Conservation (phyloP, 2,329 filamentous ascomycete genomes). For the Colletotrichum lini region DNA sequence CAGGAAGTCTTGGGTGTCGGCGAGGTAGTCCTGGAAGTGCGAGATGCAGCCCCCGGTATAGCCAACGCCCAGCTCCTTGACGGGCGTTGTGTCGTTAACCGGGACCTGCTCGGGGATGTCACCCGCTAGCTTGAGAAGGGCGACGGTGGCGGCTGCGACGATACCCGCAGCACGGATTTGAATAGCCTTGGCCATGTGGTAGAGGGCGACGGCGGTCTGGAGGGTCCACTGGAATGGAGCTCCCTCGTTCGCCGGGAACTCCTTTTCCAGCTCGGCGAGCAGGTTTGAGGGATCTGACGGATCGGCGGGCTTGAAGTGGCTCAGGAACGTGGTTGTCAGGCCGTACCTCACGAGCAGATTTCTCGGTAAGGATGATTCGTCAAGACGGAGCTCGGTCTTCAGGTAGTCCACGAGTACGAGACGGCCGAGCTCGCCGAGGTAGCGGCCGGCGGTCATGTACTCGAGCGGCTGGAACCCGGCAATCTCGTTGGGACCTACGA, state of each 20-base stretch:
- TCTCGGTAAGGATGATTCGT: constrained; percentile 64
- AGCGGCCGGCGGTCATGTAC: constrained; percentile 86
- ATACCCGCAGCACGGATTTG: constrained; percentile 81
- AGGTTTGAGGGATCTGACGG: constrained; percentile 50
- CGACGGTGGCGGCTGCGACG: constrained; percentile 80
- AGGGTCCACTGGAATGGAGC: constrained; percentile 73
- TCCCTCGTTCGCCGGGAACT: constrained; percentile 62
- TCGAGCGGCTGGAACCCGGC: constrained; percentile 87
- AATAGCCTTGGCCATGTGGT: constrained; percentile 78
- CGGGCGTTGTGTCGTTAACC: constrained; percentile 46
- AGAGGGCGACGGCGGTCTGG: constrained; percentile 71
- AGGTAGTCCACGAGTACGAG: constrained; percentile 79
- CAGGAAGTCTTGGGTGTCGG: constrained; percentile 78
- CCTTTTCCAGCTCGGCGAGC: constrained; percentile 62
- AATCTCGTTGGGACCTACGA: constrained; percentile 76
- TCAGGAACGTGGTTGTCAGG: constrained; percentile 80
- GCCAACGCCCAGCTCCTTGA: constrained; percentile 77
- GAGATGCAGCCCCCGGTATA: constrained; percentile 86
- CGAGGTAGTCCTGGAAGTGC: constrained; percentile 82
- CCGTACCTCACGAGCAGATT: constrained; percentile 72
- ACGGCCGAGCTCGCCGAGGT: constrained; percentile 82
- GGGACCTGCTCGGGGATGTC: constrained; percentile 65
- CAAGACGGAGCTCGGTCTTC: constrained; percentile 57
- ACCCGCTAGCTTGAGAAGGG: constrained; percentile 76
- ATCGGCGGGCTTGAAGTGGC: constrained; percentile 74